Evolutionary conservation across 805 yeast genomes (phyloP), one percentile per base, ranked within the genome.

Genomic region (Blastobotrys chiropterorum): DNA sequence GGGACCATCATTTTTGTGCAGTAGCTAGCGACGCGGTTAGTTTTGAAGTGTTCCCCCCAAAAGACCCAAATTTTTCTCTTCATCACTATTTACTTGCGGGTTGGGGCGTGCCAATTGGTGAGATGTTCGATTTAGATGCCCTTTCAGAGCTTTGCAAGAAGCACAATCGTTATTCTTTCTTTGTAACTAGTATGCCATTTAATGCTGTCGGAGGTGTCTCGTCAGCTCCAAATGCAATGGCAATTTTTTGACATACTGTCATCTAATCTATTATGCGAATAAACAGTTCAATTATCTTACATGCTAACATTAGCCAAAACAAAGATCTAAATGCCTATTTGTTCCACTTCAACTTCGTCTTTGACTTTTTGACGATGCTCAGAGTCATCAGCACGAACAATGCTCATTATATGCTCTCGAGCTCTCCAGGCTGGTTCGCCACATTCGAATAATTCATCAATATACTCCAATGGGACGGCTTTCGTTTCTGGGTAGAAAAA

Each of bases 201-300:
- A 67, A 67, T 44, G 62, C 65, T 5, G 59, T 60, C 3, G 70
- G 71, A 11, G 72, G 71, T 21, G 69, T 68, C 2, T 64, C 71
- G 16, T 59, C 70, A 14, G 55, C 66, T 7, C 68, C 72, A 1
- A 76, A 79, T 58, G 78, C 81, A 1, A 77, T 77, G 11, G 79
- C 76, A 16, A 57, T 63, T 22, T 52, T 63, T 31, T 63, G 51
- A 38, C 13, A 30, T n/a, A n/a, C n/a, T n/a, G n/a, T n/a, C n/a
- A n/a, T n/a, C n/a, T n/a, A n/a, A n/a, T n/a, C n/a, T n/a, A n/a
- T n/a, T n/a, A n/a, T n/a, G n/a, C n/a, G n/a, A n/a, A n/a, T n/a
- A n/a, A n/a, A n/a, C n/a, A n/a, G n/a, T n/a, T n/a, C 34, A 11
- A 26, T 5, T 26, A 26, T 5, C 11, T 26, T 26, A 11, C 11